Percentiles rank a stretch among this genome's conserved stretches.
These are phyloP conservation scores for Aspergillus texensis DNA, from an alignment of 2,329 filamentous ascomycete species.

Conservation along the genomic window DNA sequence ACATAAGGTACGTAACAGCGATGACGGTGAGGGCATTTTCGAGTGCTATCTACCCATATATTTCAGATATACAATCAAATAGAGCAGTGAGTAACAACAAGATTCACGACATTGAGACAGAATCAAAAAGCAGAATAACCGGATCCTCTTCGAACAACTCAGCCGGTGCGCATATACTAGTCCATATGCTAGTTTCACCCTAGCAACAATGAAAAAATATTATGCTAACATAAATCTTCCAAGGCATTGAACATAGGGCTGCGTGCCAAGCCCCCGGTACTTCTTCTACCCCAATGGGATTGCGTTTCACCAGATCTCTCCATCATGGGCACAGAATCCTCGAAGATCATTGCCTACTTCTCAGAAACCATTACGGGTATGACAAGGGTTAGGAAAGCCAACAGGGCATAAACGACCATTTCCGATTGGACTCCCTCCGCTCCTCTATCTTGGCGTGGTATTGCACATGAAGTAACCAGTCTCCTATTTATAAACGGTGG, in stretches of 20 bases:
- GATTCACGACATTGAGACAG: background rate
- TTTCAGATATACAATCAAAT: background rate
- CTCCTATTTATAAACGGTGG: too few species aligned
- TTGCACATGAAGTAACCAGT: too few species aligned
- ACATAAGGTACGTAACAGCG: background rate
- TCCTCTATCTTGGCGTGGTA: background rate
- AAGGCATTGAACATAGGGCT: background rate
- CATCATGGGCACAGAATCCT: background rate
- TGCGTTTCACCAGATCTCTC: background rate
- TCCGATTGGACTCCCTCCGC: background rate
- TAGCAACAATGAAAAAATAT: background rate
- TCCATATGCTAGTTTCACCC: background rate
- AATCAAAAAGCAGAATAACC: background rate
- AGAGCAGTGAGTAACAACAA: background rate
- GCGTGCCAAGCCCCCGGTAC: background rate
- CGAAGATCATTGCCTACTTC: background rate
- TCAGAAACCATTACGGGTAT: background rate
- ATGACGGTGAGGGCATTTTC: background rate
- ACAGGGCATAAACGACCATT: background rate
- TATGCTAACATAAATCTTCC: background rate
- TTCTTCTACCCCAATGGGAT: background rate
- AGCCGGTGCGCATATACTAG: background rate
- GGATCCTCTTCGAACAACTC: background rate
- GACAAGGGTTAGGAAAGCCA: background rate
- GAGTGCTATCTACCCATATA: background rate